Conservation (phyloP, 2,329 filamentous ascomycete genomes). For the Colletotrichum costaricense region DNA sequence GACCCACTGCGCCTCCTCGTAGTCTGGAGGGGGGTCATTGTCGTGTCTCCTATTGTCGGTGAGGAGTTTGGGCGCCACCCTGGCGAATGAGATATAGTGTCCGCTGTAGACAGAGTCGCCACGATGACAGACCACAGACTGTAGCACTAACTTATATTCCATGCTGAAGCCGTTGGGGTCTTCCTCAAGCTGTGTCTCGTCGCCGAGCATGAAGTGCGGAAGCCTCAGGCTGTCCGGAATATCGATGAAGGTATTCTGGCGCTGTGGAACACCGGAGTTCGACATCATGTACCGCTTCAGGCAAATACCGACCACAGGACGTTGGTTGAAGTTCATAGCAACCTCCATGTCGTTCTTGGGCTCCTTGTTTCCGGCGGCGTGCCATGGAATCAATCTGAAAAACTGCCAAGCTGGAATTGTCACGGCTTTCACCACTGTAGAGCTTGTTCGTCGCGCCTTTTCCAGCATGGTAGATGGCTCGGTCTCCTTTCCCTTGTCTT, state of each 20-base stretch:
- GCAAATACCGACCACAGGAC: conserved; percentile 91
- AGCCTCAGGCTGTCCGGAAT: conserved; percentile 85
- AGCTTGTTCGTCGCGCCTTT: conserved; percentile 57
- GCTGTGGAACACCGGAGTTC: conserved; percentile 73
- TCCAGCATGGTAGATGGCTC: conserved; percentile 55
- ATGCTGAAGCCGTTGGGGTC: conserved; percentile 74
- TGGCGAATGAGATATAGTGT: conserved; percentile 89
- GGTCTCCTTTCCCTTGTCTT: conserved; percentile 54
- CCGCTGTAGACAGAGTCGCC: conserved; percentile 88
- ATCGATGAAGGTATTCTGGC: conserved; percentile 87
- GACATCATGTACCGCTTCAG: conserved; percentile 89
- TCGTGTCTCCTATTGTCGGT: conserved; percentile 68
- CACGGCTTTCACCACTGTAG: conserved; percentile 78
- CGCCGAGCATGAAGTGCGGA: conserved; percentile 86
- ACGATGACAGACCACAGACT: conserved; percentile 92
- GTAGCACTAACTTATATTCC: conserved; percentile 93
- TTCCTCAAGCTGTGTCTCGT: conserved; percentile 74
- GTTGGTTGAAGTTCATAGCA: conserved; percentile 85
- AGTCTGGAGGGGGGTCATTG: conserved; percentile 70
- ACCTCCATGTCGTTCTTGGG: conserved; percentile 80
- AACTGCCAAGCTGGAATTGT: conserved; percentile 98
- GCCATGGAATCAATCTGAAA: conserved; percentile 94
- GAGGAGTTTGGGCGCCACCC: conserved; percentile 74
- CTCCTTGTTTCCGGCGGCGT: conserved; percentile 69
- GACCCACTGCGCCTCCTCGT: conserved; percentile 84